Percentiles rank a stretch among this genome's conserved stretches.
phyloP scores from a whole-genome alignment of 2,329 filamentous ascomycete genomes.

The Colletotrichum brevisporum region DNA sequence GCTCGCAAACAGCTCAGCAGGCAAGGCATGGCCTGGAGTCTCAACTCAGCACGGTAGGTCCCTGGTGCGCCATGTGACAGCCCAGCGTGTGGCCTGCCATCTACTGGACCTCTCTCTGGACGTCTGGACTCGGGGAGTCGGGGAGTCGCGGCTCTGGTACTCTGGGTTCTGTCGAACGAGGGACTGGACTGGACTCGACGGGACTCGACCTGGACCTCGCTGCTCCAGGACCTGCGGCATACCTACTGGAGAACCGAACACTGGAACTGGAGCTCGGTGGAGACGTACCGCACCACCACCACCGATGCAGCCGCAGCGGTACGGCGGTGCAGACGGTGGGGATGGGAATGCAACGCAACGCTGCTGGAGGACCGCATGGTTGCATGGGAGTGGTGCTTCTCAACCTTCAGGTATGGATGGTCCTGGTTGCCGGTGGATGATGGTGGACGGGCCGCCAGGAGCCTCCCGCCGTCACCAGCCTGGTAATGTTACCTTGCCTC shows the following conservation, averaged over 20 bases:
- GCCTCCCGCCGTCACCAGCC: constrained; percentile 37
- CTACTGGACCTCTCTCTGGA: neutral
- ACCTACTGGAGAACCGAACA: too few relatives aligned
- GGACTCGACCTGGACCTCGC: constrained; percentile 13
- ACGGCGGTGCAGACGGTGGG: constrained; percentile 24
- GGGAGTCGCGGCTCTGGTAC: neutral
- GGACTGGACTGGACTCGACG: constrained; percentile 20
- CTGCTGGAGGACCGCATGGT: constrained; percentile 26
- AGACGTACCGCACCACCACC: neutral
- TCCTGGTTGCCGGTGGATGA: neutral
- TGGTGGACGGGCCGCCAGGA: constrained; percentile 34
- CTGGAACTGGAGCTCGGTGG: constrained; percentile 3
- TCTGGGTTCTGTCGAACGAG: neutral
- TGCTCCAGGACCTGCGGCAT: too few relatives aligned
- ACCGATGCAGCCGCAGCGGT: constrained; percentile 9
- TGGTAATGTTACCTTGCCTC: constrained; percentile 33
- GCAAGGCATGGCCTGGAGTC: constrained; percentile 11
- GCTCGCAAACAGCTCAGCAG: constrained; percentile 18
- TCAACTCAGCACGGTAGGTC: constrained; percentile 22
- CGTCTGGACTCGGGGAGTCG: neutral
- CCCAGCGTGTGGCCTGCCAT: constrained; percentile 11
- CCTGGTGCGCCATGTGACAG: constrained; percentile 37
- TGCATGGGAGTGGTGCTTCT: neutral
- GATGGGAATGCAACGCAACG: constrained; percentile 31
- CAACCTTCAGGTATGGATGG: neutral